Conservation (phyloP, 2,329 filamentous ascomycete species). For the Hymenoscyphus repandus region DNA sequence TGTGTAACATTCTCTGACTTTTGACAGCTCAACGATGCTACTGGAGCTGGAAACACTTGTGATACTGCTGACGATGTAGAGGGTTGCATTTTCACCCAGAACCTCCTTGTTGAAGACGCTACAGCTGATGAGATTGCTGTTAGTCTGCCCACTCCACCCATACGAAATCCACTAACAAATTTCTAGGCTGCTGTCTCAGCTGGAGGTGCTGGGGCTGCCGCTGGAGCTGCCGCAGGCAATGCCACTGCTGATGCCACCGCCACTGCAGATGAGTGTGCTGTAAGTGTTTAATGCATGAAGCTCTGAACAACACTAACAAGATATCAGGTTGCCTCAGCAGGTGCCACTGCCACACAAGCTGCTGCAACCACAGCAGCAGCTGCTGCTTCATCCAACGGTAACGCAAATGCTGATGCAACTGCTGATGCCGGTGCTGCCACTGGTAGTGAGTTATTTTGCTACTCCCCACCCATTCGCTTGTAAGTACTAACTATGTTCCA, state of each 20-base stretch:
- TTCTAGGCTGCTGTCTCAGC: not conserved
- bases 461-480: not conserved
- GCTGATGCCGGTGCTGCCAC: slow-evolving; percentile 20
- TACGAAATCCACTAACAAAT: not conserved
- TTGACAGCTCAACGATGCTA: slow-evolving; percentile 34
- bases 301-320: no score
- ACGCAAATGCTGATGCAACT: slow-evolving; percentile 6
- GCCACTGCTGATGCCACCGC: slow-evolving; percentile 1
- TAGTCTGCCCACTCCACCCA: not conserved
- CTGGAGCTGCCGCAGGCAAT: slow-evolving; percentile 23
- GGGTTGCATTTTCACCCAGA: slow-evolving; percentile 50
- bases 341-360: slow-evolving; percentile 5
- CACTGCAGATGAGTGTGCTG: slow-evolving; percentile 1
- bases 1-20: slow-evolving; percentile 11
- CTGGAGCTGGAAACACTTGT: slow-evolving; percentile 45
- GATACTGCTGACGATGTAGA: slow-evolving; percentile 40
- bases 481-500: slow-evolving; percentile 11
- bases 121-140: slow-evolving; percentile 45
- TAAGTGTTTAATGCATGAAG: no score
- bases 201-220: slow-evolving; percentile 33
- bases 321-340: not conserved
- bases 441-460: slow-evolving; percentile 6
- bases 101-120: slow-evolving; percentile 49
- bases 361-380: slow-evolving; percentile 26
- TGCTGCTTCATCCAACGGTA: slow-evolving; percentile 5